phyloP scores from a whole-genome alignment of 2,329 filamentous ascomycete species.

The Alternaria brassicae region DNA sequence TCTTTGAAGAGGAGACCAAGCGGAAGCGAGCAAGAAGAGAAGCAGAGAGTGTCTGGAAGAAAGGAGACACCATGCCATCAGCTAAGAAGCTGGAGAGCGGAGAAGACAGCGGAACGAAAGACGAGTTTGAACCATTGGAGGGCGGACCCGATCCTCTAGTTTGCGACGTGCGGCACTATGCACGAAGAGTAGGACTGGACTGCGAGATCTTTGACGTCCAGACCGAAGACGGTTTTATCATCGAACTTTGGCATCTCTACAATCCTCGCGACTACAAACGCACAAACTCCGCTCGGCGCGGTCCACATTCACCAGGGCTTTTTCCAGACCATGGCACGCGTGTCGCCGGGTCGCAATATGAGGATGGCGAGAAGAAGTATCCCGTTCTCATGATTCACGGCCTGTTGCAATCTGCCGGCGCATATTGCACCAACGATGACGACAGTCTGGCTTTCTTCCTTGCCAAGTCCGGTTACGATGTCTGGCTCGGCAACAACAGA shows the following conservation, averaged over 20 bases:
- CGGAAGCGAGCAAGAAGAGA: constrained; percentile 64
- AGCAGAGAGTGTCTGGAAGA: constrained; percentile 68
- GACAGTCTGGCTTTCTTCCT: constrained; percentile 90
- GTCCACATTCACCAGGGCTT: constrained; percentile 65
- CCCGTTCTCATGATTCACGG: constrained; percentile 89
- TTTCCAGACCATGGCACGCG: constrained; percentile 58
- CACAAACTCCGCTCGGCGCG: constrained; percentile 57
- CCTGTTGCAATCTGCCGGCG: constrained; percentile 83
- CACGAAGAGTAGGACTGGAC: constrained; percentile 84
- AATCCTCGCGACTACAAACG: constrained; percentile 76
- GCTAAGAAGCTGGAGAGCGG: constrained; percentile 48
- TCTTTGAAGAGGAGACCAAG: constrained; percentile 74
- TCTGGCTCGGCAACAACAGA: constrained; percentile 94
- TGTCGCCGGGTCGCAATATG: constrained; percentile 36
- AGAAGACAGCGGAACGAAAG: constrained; percentile 51
- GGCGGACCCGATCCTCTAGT: constrained; percentile 80
- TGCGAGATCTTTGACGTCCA: constrained; percentile 83
- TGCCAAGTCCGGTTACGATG: constrained; percentile 89
- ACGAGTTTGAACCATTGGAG: constrained; percentile 76
- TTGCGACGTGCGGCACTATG: constrained; percentile 85
- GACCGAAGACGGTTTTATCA: constrained; percentile 92
- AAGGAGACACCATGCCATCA: constrained; percentile 43
- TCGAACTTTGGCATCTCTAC: constrained; percentile 88
- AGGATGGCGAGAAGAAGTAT: constrained; percentile 66
- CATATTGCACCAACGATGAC: constrained; percentile 90